Evolutionary conservation across 1,284 basidiomycete genomes (phyloP), one percentile per base, ranked within the genome.

Genomic region (Termitomyces sp.): DNA sequence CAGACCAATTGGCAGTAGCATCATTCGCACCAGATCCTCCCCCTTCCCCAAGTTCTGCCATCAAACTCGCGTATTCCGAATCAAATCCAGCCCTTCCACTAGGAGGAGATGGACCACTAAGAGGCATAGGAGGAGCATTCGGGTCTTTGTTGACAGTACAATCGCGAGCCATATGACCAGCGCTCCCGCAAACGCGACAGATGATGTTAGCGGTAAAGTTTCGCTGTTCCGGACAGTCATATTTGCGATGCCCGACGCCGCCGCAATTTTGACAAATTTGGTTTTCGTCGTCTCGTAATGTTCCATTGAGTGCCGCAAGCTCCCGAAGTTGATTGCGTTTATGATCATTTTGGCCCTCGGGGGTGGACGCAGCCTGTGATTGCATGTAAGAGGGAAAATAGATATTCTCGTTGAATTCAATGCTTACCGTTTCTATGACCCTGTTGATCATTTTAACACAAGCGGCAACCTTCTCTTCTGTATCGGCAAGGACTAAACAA

Each of bases 191-290:
- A 61, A 94, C 83, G 63, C 92, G 92, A 78, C 94, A 97, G 67
- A 97, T 95, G 75, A 97, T 93, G 75, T 94, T 94, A 73, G 95
- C 94, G 63, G 90, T 93, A 76, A 94, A 97, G 72, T 95, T 95
- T 69, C 90, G 86, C 71, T 96, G 92, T 73, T 96, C 91, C 19
- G 93, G 92, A 68, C 94, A 97, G 70, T 97, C 94, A 75, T 93
- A 97, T 81, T 96, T 93, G 72, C 94, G 87, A 68, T 96, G 93
- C 46, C 92, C 92, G 60, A 93, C 84, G 57, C 91, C 89, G 67
- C 93, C 94, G 73, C 95, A 97, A 67, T 97, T 97, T 75, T 97
- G 95, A 75, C 97, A 98, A 59, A 98, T 85, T 72, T 99, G 97
- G 66, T 98, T 98, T 74, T 99, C 97, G 70, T 99, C 97, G 67